These are phyloP conservation scores for Coriolopsis trogii DNA, from an alignment of 1,284 basidiomycete genomes.

Conservation along the genomic window DNA sequence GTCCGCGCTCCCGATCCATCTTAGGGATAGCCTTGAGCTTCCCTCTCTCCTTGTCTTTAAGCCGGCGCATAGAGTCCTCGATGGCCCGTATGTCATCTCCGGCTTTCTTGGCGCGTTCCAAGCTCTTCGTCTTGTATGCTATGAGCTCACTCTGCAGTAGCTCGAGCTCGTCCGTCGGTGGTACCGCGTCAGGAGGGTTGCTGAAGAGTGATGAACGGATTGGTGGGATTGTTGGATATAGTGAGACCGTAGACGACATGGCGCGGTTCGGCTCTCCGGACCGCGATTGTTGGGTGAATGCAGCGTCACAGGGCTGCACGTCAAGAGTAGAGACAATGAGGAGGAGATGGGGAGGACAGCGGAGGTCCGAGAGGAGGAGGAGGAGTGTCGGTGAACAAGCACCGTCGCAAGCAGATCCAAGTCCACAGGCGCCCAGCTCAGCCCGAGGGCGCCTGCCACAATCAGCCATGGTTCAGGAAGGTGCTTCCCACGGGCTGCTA, in stretches of 20 bases:
- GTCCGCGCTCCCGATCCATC: constrained; percentile 69
- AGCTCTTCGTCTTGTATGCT: constrained; percentile 51
- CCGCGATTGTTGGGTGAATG: constrained; percentile 5
- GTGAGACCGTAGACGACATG: constrained; percentile 51
- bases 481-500: constrained; percentile 19
- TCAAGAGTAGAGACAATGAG: constrained; percentile 1
- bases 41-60: constrained; percentile 76
- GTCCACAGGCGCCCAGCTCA: constrained; percentile 24
- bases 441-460: too few relatives aligned
- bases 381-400: constrained; percentile 17
- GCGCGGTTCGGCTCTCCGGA: constrained; percentile 16
- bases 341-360: constrained; percentile 5
- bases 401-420: constrained; percentile 31
- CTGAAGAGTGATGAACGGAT: constrained; percentile 61
- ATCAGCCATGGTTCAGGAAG: constrained; percentile 7
- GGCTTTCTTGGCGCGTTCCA: constrained; percentile 68
- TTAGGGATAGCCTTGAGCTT: constrained; percentile 71
- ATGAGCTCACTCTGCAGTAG: constrained; percentile 62
- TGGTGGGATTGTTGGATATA: constrained; percentile 45
- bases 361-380: constrained; percentile 10
- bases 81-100: constrained; percentile 69
- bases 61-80: constrained; percentile 67
- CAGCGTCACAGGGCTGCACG: constrained; percentile 10
- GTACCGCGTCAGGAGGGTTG: constrained; percentile 63
- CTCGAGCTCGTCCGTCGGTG: constrained; percentile 74